Evolutionary conservation across 768 basidiomycete species (phyloP).

Genomic region (Tylopilus felleus): DNA sequence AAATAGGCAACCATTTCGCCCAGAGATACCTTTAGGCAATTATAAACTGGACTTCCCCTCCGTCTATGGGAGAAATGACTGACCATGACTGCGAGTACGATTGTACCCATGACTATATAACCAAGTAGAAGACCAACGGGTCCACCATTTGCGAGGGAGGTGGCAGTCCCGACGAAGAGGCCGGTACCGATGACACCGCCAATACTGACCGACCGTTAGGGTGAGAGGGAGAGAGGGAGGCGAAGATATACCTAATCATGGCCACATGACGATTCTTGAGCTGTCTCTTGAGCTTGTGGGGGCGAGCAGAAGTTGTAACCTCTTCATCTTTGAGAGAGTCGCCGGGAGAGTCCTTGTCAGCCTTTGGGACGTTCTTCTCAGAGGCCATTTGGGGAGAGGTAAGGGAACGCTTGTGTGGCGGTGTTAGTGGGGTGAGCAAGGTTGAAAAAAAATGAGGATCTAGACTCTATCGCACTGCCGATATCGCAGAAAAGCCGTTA

Average conservation of each 20-base stretch:
- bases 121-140: constrained; percentile 76
- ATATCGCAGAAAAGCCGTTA: neutral
- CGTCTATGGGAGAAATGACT: constrained; percentile 5
- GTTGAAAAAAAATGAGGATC: no score
- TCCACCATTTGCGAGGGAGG: constrained; percentile 51
- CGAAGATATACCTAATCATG: constrained; percentile 68
- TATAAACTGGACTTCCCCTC: neutral
- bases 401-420: neutral
- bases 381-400: constrained; percentile 5
- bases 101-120: constrained; percentile 59
- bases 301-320: neutral
- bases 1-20: constrained; percentile 64
- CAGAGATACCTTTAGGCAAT: constrained; percentile 49
- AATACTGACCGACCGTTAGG: constrained; percentile 40
- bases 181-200: constrained; percentile 59
- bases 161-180: constrained; percentile 66
- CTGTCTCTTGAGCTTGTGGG: constrained; percentile 47
- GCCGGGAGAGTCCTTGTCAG: constrained; percentile 2
- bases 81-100: constrained; percentile 74
- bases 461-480: no score
- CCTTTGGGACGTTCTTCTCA: constrained; percentile 20
- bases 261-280: constrained; percentile 77
- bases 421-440: neutral
- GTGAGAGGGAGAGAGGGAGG: neutral
- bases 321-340: constrained; percentile 26